Conservation (phyloP, 129 eudicot genomes). For the Escallonia herrerae region DNA sequence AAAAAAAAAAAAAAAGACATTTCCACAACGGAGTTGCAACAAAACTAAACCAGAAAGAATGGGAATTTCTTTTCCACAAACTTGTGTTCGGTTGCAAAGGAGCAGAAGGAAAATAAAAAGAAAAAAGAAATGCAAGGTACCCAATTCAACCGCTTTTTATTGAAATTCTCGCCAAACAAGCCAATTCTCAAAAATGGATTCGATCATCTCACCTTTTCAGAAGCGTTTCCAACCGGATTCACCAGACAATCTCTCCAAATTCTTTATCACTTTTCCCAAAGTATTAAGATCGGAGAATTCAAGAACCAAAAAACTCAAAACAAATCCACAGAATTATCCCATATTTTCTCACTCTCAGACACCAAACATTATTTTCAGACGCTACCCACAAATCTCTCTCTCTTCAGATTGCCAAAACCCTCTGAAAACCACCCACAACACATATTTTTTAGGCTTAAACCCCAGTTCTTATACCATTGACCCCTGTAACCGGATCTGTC, state of each 20-base stretch:
- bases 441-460: constrained; percentile 45
- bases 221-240: constrained; percentile 14
- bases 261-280: neutral
- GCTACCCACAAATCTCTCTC: constrained; percentile 21
- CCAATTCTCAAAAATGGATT: too few relatives aligned
- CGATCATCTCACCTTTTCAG: constrained; percentile 40
- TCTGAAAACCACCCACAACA: constrained; percentile 64
- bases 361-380: constrained; percentile 24
- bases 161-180: constrained; percentile 1
- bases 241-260: constrained; percentile 24
- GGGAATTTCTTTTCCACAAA: neutral
- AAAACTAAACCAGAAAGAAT: neutral
- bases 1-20: neutral
- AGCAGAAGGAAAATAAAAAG: neutral
- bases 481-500: constrained; percentile 52
- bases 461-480: constrained; percentile 66
- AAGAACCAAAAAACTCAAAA: neutral
- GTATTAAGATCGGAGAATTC: too few relatives aligned
- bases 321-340: neutral
- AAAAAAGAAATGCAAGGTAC: neutral
- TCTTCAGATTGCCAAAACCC: constrained; percentile 50
- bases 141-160: neutral
- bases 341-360: too few relatives aligned
- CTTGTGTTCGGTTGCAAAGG: neutral
- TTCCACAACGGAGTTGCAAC: neutral